Evolutionary conservation across 2,329 filamentous ascomycete species (phyloP).

Genomic region (Cladosporium sp.): DNA sequence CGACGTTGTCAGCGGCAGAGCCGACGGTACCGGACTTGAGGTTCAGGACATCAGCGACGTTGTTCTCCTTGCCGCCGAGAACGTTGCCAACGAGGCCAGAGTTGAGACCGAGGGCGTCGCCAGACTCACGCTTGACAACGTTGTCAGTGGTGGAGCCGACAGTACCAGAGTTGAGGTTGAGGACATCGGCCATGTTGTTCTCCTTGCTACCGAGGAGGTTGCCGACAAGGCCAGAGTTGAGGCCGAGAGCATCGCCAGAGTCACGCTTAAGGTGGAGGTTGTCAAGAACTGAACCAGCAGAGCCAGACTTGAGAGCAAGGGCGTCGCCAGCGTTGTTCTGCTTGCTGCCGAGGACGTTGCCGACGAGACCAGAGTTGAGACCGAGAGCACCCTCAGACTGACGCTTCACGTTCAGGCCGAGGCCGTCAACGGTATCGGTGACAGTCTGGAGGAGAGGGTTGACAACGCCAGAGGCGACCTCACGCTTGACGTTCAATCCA

Average conservation of each 20-base stretch:
- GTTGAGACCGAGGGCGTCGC: not conserved
- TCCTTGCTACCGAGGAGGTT: not conserved
- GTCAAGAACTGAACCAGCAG: not conserved
- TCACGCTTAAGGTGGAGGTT: not conserved
- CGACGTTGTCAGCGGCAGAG: not conserved
- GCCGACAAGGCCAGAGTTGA: conserved; percentile 5
- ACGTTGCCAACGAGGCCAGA: not conserved
- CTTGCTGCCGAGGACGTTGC: conserved; percentile 1
- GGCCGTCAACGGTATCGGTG: conserved; percentile 1
- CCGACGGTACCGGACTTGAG: not conserved
- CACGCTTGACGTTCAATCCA: conserved; percentile 14
- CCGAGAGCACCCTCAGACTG: not conserved
- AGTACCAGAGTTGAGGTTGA: not conserved
- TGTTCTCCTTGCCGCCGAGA: not conserved
- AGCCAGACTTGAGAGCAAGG: not conserved
- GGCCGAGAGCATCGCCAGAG: not conserved
- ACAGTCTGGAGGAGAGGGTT: not conserved
- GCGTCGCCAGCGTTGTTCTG: not conserved
- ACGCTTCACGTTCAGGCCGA: not conserved
- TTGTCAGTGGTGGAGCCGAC: not conserved
- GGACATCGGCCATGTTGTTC: not conserved
- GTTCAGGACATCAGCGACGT: not conserved
- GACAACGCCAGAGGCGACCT: not conserved
- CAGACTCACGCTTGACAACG: not conserved
- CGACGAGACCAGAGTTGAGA: conserved; percentile 1